Base-by-base conservation (phyloP, 2,329 filamentous ascomycete genomes). In the Metarhizium brunneum region DNA sequence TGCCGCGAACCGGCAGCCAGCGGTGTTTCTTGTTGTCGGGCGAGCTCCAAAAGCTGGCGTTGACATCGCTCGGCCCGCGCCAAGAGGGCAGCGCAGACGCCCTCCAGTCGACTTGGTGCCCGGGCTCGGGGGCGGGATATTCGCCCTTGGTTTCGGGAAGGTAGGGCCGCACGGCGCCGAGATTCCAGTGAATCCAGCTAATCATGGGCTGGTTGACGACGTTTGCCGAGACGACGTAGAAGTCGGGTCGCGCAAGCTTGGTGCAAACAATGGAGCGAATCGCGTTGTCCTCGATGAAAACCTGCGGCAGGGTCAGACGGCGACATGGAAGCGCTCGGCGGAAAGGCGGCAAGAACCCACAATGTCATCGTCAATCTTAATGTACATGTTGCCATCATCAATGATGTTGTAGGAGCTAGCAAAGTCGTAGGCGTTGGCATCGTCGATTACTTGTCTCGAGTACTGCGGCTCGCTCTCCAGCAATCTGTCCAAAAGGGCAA, bases 151-250 rank as follows among this genome's bases (percentile, higher is more conserved):
- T 59, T 51, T 81, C 80, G 4, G 80, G 78, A n/a, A 80, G 71
- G 63, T 81, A 83, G 3, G 80, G 76, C 51, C 77, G 70, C 25
- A 81, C 71, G 25, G 76, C 75, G 6, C 76, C 77, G 8, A 77
- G 69, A 55, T 80, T 79, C 61, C 75, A 76, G 60, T 84, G 81
- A 20, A 83, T 69, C 68, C 77, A 76, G 50, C 74, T 73, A 35
- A 81, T 74, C 13, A 78, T 71, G 16, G 78, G 79, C 51, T 80
- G 77, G 57, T 83, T 83, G 59, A 83, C 69, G 20, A 83, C 71
- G 58, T 83, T 82, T 52, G 79, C 79, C 2, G 79, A 80, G 14
- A 83, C 75, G 50, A 76, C 68, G 58, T 75, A 75, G 30, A 74
- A 74, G 48, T 80, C 73, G 6, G 79, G 77, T 32, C 81, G 72